Evolutionary conservation across 768 basidiomycete genomes (phyloP).

Genomic region (Naganishia vishniacii): DNA sequence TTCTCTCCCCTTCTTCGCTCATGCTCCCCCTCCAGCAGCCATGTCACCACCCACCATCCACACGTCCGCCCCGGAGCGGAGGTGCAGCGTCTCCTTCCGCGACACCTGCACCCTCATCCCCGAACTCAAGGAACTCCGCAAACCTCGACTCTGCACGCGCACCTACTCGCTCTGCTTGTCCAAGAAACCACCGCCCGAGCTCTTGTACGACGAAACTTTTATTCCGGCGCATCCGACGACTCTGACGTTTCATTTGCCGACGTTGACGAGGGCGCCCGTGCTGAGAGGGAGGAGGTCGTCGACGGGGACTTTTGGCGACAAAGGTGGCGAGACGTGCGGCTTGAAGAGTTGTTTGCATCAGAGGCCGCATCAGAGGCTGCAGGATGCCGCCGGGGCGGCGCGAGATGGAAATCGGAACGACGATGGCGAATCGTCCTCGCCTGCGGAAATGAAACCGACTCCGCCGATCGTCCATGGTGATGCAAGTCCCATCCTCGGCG

Average conservation of each 20-base stretch:
- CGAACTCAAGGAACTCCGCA: neutral
- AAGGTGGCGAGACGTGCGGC: slow-evolving; percentile 1
- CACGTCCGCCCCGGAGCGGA: neutral
- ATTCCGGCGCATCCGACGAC: slow-evolving; percentile 9
- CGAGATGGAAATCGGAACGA: too few species aligned
- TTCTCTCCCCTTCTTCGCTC: too few species aligned
- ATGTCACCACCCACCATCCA: too few species aligned
- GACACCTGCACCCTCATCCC: slow-evolving; percentile 19
- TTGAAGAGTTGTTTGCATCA: slow-evolving; percentile 16
- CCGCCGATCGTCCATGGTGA: slow-evolving; percentile 6
- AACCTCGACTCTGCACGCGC: slow-evolving; percentile 13
- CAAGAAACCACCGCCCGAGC: neutral
- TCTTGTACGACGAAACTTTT: slow-evolving; percentile 9
- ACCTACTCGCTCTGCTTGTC: slow-evolving; percentile 13
- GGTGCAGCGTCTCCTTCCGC: neutral
- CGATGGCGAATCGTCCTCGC: too few species aligned
- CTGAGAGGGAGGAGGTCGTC: slow-evolving; percentile 2
- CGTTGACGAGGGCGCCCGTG: slow-evolving; percentile 3
- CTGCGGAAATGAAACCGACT: neutral
- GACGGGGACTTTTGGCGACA: slow-evolving; percentile 3
- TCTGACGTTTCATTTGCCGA: neutral
- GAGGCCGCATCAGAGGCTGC: neutral
- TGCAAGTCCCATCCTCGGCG: neutral
- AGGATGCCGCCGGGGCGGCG: neutral
- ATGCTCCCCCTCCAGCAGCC: too few species aligned